A percentile compares a stretch with the other conserved stretches of the same genome.
These are phyloP conservation scores for Moesziomyces parantarcticus DNA, from an alignment of 1,284 basidiomycete genomes.

Conservation along the genomic window DNA sequence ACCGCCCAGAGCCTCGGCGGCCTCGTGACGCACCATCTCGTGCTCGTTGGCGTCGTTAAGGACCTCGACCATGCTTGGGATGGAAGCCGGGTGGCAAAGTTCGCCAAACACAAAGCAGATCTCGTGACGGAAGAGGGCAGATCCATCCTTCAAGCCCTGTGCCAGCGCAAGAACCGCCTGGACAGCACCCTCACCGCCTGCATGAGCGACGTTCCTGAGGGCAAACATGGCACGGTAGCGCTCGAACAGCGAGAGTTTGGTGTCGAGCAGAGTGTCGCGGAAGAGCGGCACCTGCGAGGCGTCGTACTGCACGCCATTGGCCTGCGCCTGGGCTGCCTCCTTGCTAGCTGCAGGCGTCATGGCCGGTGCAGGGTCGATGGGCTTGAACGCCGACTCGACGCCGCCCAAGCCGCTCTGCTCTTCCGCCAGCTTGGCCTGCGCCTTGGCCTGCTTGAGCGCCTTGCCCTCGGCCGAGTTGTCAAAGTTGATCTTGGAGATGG, in stretches of 20 bases:
- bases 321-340: conserved; percentile 31
- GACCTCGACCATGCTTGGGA: conserved; percentile 84
- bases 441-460: conserved; percentile 54
- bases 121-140: conserved; percentile 58
- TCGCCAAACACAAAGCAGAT: conserved; percentile 86
- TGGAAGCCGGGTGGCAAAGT: conserved; percentile 86
- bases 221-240: conserved; percentile 99
- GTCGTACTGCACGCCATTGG: conserved; percentile 42
- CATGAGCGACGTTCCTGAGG: conserved; percentile 73
- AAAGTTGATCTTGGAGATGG: conserved; percentile 93
- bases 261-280: conserved; percentile 77
- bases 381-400: conserved; percentile 73
- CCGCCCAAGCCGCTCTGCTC: conserved; percentile 29
- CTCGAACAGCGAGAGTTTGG: conserved; percentile 81
- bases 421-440: conserved; percentile 19
- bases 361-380: conserved; percentile 92
- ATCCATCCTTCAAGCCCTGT: conserved; percentile 77
- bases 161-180: conserved; percentile 88
- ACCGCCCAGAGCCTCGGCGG: conserved; percentile 95
- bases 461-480: conserved; percentile 73
- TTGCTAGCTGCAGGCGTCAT: conserved; percentile 58
- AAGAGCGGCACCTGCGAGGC: conserved; percentile 72
- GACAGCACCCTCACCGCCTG: conserved; percentile 57
- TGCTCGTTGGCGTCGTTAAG: conserved; percentile 80
- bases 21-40: conserved; percentile 99